These are phyloP conservation scores for Inga leiocalycina DNA, from an alignment of 306 rosid species.

Conservation along the genomic window DNA sequence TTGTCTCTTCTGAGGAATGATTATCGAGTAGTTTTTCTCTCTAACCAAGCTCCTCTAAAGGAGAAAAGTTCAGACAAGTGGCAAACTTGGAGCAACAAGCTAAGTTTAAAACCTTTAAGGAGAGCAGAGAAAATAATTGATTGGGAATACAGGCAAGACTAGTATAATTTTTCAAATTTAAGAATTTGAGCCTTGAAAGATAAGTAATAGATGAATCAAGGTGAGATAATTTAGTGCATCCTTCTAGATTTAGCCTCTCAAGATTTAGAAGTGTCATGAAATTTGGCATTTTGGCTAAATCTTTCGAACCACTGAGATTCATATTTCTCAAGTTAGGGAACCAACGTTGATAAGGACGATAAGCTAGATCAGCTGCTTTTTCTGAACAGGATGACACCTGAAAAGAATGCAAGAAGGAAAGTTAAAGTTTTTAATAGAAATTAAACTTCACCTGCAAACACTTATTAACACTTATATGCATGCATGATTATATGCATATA, in stretches of 20 bases:
- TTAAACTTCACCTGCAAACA: no score
- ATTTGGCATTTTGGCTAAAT: not conserved
- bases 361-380: no score
- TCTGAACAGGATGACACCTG: no score
- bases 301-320: not conserved
- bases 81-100: not conserved
- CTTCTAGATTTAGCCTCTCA: not conserved
- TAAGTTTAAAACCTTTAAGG: not conserved
- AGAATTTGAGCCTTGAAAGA: not conserved
- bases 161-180: not conserved
- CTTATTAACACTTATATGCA: no score
- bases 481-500: no score
- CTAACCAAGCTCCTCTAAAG: not conserved
- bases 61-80: not conserved
- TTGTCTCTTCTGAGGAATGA: not conserved
- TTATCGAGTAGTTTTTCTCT: not conserved
- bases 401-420: no score
- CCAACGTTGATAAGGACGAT: no score
- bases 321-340: not conserved
- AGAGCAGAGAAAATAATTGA: not conserved
- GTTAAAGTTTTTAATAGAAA: no score
- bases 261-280: rapidly evolving
- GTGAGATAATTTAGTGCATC: not conserved
- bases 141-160: not conserved
- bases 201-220: not conserved